Base-by-base conservation (phyloP, 352 stramenopile genomes). In the Globisporangium emineosum region DNA sequence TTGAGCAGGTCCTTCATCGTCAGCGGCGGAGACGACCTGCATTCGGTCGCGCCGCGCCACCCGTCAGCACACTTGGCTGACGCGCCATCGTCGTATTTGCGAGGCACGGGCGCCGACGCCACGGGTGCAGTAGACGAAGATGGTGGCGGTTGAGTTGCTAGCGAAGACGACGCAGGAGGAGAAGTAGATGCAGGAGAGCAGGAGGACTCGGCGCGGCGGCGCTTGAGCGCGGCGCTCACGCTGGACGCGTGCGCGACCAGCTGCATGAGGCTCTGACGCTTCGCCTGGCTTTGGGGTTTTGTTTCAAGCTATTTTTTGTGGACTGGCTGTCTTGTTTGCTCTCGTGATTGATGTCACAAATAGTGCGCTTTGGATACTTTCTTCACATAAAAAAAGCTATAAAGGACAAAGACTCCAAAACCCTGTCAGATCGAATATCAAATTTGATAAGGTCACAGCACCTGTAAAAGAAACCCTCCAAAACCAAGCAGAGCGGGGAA, bases 171-270 rank as follows among this genome's bases (percentile, higher is more conserved):
- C 62, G 49, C 66, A 76, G 25, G 60, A 35, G 17, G 68, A 33
- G 62, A n/a, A n/a, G n/a, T n/a, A n/a, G 51, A 62, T 60, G 49
- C 66, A 76, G 25, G 60, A 35, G 17, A 66, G 29, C 60, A n/a
- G 8, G 40, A 23, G 15, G 50, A 65, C 33, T 65, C 35, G 23
- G 60, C 30, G 50, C 75, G 77, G 60, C 73, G 79, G 25, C 78
- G 75, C 69, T 83, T 83, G 56, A 76, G 65, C 29, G 66, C 67
- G 23, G 66, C 67, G 23, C 23, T 25, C 47, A 33, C 47, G 2
- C 5, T 32, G 23, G 47, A 32, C 21, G 23, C 23, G 21, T 17
- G 56, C 37, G 21, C 37, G 42, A 55, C 27, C 37, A 43, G 17
- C 6, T 54, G 57, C 29, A 54, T 54, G 47, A 7, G 17, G 21